Evolutionary conservation across 495 filamentous ascomycete species (phyloP).

Genomic region (Annulohypoxylon bovei): DNA sequence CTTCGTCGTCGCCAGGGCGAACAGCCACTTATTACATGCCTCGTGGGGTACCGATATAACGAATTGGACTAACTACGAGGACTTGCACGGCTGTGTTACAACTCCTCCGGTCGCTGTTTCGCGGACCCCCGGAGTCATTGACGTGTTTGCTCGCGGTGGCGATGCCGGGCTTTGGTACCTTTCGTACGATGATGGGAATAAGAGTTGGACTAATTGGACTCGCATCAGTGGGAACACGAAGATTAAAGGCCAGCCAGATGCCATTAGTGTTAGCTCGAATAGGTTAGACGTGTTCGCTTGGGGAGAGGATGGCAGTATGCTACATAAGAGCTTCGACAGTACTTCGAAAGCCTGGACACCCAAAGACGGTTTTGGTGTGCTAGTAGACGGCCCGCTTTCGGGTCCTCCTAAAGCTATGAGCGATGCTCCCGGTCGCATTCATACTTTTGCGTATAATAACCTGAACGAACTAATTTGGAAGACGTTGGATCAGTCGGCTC

Average conservation of each 20-base stretch:
- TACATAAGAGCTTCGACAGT: conserved; percentile 18
- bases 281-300: conserved; percentile 25
- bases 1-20: conserved; percentile 16
- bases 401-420: conserved; percentile 14
- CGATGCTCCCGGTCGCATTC: conserved; percentile 7
- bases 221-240: conserved; percentile 7
- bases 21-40: conserved; percentile 25
- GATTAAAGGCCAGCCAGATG: conserved; percentile 20
- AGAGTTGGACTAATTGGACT: conserved; percentile 11
- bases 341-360: conserved; percentile 9
- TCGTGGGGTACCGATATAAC: conserved; percentile 10
- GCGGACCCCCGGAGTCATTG: conserved; percentile 17
- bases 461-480: conserved; percentile 10
- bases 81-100: conserved; percentile 21
- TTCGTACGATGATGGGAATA: conserved; percentile 8
- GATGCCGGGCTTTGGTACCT: conserved; percentile 24
- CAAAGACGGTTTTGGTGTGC: background rate
- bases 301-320: background rate
- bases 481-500: background rate
- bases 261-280: background rate
- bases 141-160: conserved; percentile 24
- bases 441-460: conserved; percentile 15
- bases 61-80: conserved; percentile 15
- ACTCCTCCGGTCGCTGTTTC: conserved; percentile 20
- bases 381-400: background rate